These are phyloP conservation scores for Sanguinoderma infundibulare DNA, from an alignment of 1,284 basidiomycete genomes.

Conservation along the genomic window DNA sequence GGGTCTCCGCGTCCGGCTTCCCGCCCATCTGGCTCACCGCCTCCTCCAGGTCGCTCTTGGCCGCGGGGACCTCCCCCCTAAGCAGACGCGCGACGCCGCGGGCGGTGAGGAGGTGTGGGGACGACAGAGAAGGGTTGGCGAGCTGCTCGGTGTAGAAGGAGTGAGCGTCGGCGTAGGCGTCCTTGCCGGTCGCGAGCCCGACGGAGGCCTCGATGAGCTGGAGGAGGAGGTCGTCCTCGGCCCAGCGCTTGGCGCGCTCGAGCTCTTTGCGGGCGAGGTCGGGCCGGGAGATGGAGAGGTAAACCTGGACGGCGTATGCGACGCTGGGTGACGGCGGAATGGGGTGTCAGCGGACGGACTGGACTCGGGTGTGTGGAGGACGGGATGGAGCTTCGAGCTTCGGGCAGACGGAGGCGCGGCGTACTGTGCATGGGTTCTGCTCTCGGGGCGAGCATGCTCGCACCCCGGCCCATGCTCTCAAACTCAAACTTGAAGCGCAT, in stretches of 20 bases:
- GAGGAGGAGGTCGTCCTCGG: conserved; percentile 88
- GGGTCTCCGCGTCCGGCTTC: conserved; percentile 64
- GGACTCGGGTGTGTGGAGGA: too few species aligned
- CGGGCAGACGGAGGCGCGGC: too few species aligned
- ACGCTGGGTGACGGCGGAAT: conserved; percentile 54
- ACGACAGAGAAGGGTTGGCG: conserved; percentile 81
- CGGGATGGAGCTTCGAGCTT: too few species aligned
- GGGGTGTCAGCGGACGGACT: background rate
- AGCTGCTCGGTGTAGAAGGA: conserved; percentile 95
- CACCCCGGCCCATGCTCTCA: too few species aligned
- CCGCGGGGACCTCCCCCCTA: conserved; percentile 80
- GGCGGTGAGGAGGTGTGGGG: conserved; percentile 77
- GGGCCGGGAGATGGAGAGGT: conserved; percentile 82
- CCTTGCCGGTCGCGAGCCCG: conserved; percentile 79
- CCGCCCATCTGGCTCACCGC: conserved; percentile 62
- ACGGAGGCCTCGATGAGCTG: conserved; percentile 91
- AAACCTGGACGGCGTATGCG: conserved; percentile 82
- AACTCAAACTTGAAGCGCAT: background rate
- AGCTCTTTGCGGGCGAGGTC: conserved; percentile 89
- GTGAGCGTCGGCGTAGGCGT: conserved; percentile 70
- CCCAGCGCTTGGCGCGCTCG: conserved; percentile 80
- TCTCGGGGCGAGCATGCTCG: too few species aligned
- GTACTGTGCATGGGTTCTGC: too few species aligned
- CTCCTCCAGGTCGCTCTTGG: conserved; percentile 85
- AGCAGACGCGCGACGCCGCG: conserved; percentile 86